phyloP scores from a whole-genome alignment of 208 protist genomes.

The Leishmania guyanensis region DNA sequence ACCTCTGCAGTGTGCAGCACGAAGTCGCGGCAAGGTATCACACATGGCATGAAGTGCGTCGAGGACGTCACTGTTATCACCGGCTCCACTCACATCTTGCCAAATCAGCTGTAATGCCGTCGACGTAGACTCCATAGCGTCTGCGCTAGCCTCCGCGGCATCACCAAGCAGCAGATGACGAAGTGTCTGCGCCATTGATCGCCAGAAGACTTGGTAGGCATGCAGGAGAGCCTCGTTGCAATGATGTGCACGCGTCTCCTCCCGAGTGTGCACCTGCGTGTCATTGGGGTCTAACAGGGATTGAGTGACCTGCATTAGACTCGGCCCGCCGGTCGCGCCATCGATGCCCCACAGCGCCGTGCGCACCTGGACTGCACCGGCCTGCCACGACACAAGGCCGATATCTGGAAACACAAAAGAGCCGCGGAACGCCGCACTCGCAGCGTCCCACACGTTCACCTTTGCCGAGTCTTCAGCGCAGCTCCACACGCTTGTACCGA shows the following conservation, averaged over 20 bases:
- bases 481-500: slow-evolving; percentile 60
- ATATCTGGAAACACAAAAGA: slow-evolving; percentile 55
- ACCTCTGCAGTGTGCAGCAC: neutral
- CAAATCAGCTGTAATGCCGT: neutral
- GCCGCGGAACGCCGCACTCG: slow-evolving; percentile 29
- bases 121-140: neutral
- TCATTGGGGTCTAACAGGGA: neutral
- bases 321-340: slow-evolving; percentile 19
- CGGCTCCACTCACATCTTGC: neutral
- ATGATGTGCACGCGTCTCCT: neutral
- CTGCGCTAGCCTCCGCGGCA: neutral
- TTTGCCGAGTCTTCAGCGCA: slow-evolving; percentile 33
- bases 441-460: slow-evolving; percentile 58
- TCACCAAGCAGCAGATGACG: neutral
- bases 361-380: slow-evolving; percentile 15
- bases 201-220: slow-evolving; percentile 15
- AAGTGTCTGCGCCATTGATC: neutral
- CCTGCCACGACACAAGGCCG: slow-evolving; percentile 16
- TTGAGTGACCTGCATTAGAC: slow-evolving; percentile 17
- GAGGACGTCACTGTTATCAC: neutral
- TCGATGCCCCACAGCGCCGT: slow-evolving; percentile 50
- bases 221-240: neutral
- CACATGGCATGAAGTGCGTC: neutral
- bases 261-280: neutral
- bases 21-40: slow-evolving; percentile 4